Base-by-base conservation (phyloP, 208 protist genomes). In the Naegleria fowleri region DNA sequence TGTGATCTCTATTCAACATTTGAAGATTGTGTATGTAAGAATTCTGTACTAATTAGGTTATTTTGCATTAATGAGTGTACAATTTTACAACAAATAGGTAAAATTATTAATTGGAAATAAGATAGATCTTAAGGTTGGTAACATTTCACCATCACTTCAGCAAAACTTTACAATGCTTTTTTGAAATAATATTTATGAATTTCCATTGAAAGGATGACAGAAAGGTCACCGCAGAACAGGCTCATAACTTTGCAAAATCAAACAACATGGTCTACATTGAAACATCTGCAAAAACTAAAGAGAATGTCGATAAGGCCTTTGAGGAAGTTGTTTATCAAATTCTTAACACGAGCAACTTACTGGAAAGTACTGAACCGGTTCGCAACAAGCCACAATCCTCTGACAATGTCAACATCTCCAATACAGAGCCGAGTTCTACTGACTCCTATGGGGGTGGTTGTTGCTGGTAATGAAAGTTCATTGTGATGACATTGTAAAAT, bases 291-390 rank as follows among this genome's bases (percentile, higher is more conserved):
- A 98, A 98, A 92, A 96, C 97, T 88, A 97, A 95, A 91, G 95
- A 97, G 87, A 97, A 97, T 52, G 96, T 98, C 91, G 94, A 98
- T 90, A 93, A 94, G n/a, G 95, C 97, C 48, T 98, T 98, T 91
- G 94, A 97, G 93, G 92, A 97, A 88, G 86, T 97, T 25, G 95
- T 94, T 25, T 91, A 94, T 11, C 91, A 90, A n/a, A 95, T 94
- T 83, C 94, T 96, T 40, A 95, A 96, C 76, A 93, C 13, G 6
- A 39, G 29, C n/a, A 88, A 39, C n/a, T 16, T 88, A 19, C n/a
- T 88, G 0, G 41, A 88, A 33, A 58, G 41, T 58, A 59, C 84
- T 58, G 39, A 36, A 58, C 84, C 84, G 11, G 84, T 87, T 39
- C 9, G 55, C 11, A 67, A 67, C 22, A 67, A 67, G 13, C 6